Evolutionary conservation across 225 moss, liverwort and hornwort species (phyloP).

Genomic region (Marchantia paleacea): DNA sequence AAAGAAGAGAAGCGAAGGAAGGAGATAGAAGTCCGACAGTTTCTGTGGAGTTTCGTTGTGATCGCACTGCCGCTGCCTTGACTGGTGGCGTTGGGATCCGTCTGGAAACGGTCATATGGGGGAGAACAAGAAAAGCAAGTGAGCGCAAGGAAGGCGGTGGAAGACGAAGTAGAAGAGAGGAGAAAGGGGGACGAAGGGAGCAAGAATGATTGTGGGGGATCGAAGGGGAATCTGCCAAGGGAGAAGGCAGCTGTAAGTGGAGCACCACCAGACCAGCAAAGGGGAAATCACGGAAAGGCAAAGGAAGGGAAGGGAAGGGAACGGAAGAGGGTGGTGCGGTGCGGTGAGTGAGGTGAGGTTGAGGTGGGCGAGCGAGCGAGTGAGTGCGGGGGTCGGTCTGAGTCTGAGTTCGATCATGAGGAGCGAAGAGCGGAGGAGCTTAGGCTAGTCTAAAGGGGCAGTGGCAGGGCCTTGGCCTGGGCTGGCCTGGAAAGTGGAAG

Average conservation of each 20-base stretch:
- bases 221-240: background rate
- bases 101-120: conserved; percentile 14
- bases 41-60: background rate
- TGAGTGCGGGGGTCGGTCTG: too few species aligned
- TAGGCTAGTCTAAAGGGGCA: background rate
- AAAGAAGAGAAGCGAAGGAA: too few species aligned
- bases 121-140: background rate
- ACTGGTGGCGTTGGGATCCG: background rate
- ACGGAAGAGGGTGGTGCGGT: background rate
- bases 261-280: too few species aligned
- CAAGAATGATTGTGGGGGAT: background rate
- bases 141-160: background rate
- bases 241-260: background rate
- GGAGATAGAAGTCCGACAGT: background rate
- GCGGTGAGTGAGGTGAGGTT: background rate
- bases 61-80: background rate
- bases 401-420: conserved; percentile 3
- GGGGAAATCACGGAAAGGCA: too few species aligned
- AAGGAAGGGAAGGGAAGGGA: background rate
- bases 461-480: background rate
- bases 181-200: background rate
- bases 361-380: too few species aligned
- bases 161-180: background rate
- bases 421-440: conserved; percentile 7
- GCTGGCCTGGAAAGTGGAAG: conserved; percentile 5